Evolutionary conservation across 805 yeast species (phyloP), one percentile per base, ranked within the genome.

Genomic region (Yueomyces sp.): DNA sequence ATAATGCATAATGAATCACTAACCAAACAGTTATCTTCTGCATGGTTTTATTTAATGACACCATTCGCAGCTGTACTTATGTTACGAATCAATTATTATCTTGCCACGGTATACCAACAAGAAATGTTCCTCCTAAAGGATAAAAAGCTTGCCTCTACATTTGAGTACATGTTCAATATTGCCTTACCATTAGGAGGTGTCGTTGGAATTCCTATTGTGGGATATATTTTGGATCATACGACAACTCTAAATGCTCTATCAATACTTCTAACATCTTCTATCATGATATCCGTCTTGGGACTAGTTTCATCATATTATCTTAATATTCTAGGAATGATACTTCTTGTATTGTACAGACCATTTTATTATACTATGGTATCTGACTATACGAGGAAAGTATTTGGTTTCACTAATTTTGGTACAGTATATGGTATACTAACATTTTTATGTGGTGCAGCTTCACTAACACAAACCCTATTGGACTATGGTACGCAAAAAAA

Each of bases 341-440:
- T 83, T 31, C 66, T 88, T 50, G 96, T 86, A 8, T 68, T 84
- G 2, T 87, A 84, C 63, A 73, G 97, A 60, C 96, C 97, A 8
- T 84, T 88, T 56, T 87, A 84, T 57, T 90, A 88, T 63, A 88
- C 97, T 2, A 85, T 94, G 2, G 85, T 87, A 5, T 83, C 95
- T 1, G 96, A 90, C 62, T 86, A 80, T 60, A 76, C 87, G 54
- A 94, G 95, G 30, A 88, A 88, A 59, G 90, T 88, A 32, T 88
- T 90, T 65, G 97, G 97, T 0, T 87, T 83, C 62, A 80, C 77
- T 44, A 86, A 94, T 1, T 88, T 90, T 63, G 96, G 96, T 36
- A 83, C 87, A 1, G 80, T 90, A 5, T 90, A 90, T 57, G 97
- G 97, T 1, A 64, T 88, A 26, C 71, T 87, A 54, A 85, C 87